These are phyloP conservation scores for Tribonema minus DNA, from an alignment of 108 stramenopile species.

Conservation along the genomic window DNA sequence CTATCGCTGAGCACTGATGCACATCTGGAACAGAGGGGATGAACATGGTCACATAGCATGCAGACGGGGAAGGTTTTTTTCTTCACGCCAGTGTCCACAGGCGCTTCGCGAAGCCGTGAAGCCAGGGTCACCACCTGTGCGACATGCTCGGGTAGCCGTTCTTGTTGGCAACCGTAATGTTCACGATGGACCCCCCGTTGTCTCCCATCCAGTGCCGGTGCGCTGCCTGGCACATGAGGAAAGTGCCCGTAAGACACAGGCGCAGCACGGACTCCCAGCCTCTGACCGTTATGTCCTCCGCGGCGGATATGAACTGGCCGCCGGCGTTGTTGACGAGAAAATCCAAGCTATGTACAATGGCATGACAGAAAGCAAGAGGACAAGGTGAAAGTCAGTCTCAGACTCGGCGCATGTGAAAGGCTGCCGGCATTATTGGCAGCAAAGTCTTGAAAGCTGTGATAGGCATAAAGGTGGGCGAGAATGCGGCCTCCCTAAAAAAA, in stretches of 20 bases:
- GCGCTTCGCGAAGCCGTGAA: too few relatives aligned
- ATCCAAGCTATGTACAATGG: constrained; percentile 54
- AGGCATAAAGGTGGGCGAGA: too few relatives aligned
- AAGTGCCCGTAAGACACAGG: constrained; percentile 61
- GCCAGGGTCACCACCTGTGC: constrained; percentile 57
- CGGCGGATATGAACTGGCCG: constrained; percentile 46
- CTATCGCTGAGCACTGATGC: too few relatives aligned
- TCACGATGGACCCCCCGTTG: constrained; percentile 73
- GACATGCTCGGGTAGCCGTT: constrained; percentile 80
- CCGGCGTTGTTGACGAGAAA: constrained; percentile 77
- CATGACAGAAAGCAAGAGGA: background rate
- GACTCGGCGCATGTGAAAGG: background rate
- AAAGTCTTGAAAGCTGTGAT: too few relatives aligned
- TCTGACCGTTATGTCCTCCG: constrained; percentile 6
- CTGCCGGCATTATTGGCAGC: too few relatives aligned
- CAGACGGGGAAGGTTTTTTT: background rate
- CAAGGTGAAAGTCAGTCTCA: background rate
- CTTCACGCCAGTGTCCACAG: too few relatives aligned
- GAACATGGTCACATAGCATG: too few relatives aligned
- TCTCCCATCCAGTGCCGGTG: constrained; percentile 73
- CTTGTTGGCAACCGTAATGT: constrained; percentile 74
- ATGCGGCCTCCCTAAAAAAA: too few relatives aligned
- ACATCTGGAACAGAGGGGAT: too few relatives aligned
- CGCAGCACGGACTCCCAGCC: constrained; percentile 22
- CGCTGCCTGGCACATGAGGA: constrained; percentile 68